phyloP scores from a whole-genome alignment of 2,329 filamentous ascomycete species.

The Botrytis squamosa region DNA sequence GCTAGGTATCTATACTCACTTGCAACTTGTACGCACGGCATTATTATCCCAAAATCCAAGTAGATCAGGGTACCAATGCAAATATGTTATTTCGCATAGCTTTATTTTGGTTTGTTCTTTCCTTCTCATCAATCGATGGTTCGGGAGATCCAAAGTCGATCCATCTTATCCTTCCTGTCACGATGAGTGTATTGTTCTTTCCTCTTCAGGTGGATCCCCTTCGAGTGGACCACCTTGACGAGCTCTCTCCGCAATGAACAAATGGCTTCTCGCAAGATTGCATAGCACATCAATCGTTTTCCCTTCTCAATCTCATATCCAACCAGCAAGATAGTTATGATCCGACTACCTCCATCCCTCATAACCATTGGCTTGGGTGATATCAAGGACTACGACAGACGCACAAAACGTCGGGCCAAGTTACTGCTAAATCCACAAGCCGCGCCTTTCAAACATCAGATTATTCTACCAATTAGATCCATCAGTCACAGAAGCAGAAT shows the following conservation, averaged over 20 bases:
- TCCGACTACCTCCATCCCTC: constrained; percentile 32
- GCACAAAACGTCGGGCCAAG: constrained; percentile 19
- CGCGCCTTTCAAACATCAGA: not conserved
- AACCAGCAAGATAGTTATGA: constrained; percentile 28
- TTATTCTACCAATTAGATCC: constrained; percentile 13
- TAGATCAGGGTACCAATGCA: not conserved
- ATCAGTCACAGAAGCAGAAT: constrained; percentile 2
- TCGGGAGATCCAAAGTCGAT: not conserved
- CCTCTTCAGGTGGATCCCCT: not conserved
- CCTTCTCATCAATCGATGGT: not conserved
- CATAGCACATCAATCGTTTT: not conserved
- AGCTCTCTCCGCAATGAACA: not conserved
- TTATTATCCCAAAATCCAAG: not conserved
- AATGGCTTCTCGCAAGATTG: not conserved
- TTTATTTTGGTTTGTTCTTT: not conserved
- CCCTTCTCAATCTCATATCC: not conserved
- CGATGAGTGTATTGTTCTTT: not conserved
- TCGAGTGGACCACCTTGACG: not conserved
- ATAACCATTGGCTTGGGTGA: constrained; percentile 33
- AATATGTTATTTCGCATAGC: not conserved
- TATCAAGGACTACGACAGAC: constrained; percentile 32
- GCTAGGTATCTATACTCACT: not conserved
- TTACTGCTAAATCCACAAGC: not conserved
- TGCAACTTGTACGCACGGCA: no score
- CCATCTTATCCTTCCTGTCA: not conserved